These are phyloP conservation scores for Blastosporella zonata DNA, from an alignment of 1,284 basidiomycete species.

Conservation along the genomic window DNA sequence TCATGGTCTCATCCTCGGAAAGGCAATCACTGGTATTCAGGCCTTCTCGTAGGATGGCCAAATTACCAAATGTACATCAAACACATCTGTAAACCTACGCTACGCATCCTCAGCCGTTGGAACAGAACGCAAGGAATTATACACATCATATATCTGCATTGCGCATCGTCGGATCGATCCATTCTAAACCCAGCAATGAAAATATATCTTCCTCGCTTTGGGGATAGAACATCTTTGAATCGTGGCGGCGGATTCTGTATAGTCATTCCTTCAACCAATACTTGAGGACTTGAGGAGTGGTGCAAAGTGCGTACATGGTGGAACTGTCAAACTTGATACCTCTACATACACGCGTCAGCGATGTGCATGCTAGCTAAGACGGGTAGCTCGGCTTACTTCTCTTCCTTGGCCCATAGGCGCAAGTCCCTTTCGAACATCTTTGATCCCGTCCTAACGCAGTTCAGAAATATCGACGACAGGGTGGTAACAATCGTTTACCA, in stretches of 20 bases:
- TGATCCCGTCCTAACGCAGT: conserved; percentile 63
- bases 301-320: conserved; percentile 52
- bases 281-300: conserved; percentile 14
- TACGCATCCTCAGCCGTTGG: neutral
- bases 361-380: neutral
- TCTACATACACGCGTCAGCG: conserved; percentile 31
- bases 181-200: conserved; percentile 61
- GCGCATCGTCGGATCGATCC: conserved; percentile 64
- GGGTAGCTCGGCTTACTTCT: conserved; percentile 39
- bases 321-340: conserved; percentile 79
- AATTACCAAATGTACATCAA: neutral
- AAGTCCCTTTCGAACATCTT: conserved; percentile 82
- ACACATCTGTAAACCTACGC: neutral
- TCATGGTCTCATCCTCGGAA: conserved; percentile 86
- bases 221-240: conserved; percentile 57
- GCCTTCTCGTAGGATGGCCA: conserved; percentile 71
- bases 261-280: neutral
- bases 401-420: conserved; percentile 64
- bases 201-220: conserved; percentile 70
- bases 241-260: conserved; percentile 57
- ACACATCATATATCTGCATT: conserved; percentile 56
- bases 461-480: neutral
- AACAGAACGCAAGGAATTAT: neutral
- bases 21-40: conserved; percentile 83
- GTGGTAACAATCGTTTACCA: conserved; percentile 49